A percentile compares a stretch with the other conserved stretches of the same genome.
Evolutionary conservation across 441 rosid genomes (phyloP).

Genomic region (Euphorbia schlechtendalii): DNA sequence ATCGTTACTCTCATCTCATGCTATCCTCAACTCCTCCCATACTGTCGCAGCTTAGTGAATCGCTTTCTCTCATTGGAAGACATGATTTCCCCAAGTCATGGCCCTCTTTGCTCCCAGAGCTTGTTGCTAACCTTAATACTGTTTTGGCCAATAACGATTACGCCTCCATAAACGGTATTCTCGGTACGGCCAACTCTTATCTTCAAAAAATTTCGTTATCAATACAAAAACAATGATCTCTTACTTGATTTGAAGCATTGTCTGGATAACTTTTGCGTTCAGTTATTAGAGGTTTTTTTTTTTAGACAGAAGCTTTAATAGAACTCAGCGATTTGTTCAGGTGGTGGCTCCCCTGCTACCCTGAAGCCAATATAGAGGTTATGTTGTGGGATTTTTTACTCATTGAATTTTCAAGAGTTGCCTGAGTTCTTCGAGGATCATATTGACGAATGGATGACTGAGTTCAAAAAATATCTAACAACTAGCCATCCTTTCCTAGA

Average conservation of each 20-base stretch:
- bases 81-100: constrained; percentile 82
- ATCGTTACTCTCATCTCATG: constrained; percentile 85
- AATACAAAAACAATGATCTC: constrained; percentile 68
- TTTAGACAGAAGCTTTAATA: constrained; percentile 53
- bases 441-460: constrained; percentile 86
- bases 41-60: constrained; percentile 90
- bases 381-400: constrained; percentile 82
- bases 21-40: constrained; percentile 66
- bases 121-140: constrained; percentile 43
- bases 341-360: constrained; percentile 36
- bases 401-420: constrained; percentile 82
- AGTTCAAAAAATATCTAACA: constrained; percentile 68
- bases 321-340: constrained; percentile 48
- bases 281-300: constrained; percentile 56
- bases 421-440: constrained; percentile 97
- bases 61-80: constrained; percentile 78
- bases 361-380: constrained; percentile 57
- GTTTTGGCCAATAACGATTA: constrained; percentile 48
- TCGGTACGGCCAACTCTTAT: constrained; percentile 86
- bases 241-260: constrained; percentile 78
- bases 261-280: constrained; percentile 60
- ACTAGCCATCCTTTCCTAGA: constrained; percentile 55
- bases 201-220: constrained; percentile 78
- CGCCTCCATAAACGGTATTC: constrained; percentile 72
- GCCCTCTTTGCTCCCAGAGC: constrained; percentile 86